A percentile compares a stretch with the other conserved stretches of the same genome.
Conservation (phyloP, 1,284 basidiomycete species). For the Sparassis latifolia region DNA sequence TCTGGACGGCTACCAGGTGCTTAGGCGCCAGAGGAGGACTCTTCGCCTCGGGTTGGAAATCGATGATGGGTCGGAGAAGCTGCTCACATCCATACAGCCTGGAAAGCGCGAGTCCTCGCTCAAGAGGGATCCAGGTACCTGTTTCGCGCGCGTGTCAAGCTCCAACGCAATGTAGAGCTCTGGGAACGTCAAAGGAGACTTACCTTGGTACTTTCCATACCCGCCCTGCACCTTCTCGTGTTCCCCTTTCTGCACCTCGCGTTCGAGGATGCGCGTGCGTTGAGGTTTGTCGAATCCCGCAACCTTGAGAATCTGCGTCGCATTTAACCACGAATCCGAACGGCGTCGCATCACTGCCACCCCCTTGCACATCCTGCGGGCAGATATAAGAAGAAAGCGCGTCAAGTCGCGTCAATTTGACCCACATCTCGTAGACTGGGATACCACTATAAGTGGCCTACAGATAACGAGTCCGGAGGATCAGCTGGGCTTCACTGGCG, state of each 20-base stretch:
- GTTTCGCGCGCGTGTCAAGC: background rate
- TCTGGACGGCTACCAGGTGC: constrained; percentile 74
- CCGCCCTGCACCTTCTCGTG: constrained; percentile 99
- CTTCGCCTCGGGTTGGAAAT: constrained; percentile 86
- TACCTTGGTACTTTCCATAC: constrained; percentile 99
- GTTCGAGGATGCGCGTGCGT: constrained; percentile 92
- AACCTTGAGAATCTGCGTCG: constrained; percentile 98
- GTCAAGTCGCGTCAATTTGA: constrained; percentile 28
- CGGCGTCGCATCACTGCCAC: constrained; percentile 97
- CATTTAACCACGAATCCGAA: constrained; percentile 96
- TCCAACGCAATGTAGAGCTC: background rate
- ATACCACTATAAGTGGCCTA: constrained; percentile 86
- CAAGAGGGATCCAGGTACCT: constrained; percentile 99
- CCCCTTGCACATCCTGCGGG: constrained; percentile 82
- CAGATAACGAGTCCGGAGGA: background rate
- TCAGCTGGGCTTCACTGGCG: constrained; percentile 8
- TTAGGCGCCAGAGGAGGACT: constrained; percentile 97
- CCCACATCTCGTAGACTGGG: constrained; percentile 82
- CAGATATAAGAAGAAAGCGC: constrained; percentile 25
- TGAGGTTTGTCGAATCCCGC: constrained; percentile 99
- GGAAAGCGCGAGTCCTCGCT: constrained; percentile 81
- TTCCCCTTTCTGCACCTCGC: constrained; percentile 97
- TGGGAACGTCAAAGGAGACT: constrained; percentile 18
- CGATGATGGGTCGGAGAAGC: constrained; percentile 90
- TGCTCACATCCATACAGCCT: constrained; percentile 92